Conservation (phyloP, 345 rosid genomes). For the Cardamine chenopodiifolia region DNA sequence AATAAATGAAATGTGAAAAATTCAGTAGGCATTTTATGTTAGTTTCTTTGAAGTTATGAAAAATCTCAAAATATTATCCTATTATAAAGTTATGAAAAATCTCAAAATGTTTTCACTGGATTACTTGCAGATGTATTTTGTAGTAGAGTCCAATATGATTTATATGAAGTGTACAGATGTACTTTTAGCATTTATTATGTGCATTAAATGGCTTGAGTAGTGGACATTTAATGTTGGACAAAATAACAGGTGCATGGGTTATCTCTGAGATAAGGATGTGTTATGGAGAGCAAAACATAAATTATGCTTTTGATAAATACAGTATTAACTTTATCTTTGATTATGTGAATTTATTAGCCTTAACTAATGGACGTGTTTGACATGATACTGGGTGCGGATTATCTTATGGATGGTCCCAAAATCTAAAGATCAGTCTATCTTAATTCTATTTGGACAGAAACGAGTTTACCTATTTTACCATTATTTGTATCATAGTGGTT, state of each 20-base stretch:
- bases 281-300: not conserved
- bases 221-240: constrained; percentile 16
- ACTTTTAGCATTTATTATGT: constrained; percentile 22
- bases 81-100: not conserved
- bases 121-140: constrained; percentile 25
- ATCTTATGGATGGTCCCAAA: not conserved
- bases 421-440: not conserved
- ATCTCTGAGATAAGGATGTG: constrained; percentile 18
- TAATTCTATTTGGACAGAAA: not conserved
- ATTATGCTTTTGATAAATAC: constrained; percentile 23
- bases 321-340: not conserved
- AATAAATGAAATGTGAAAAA: not conserved
- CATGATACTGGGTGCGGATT: constrained; percentile 1
- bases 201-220: constrained; percentile 18
- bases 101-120: constrained; percentile 1
- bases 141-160: not conserved
- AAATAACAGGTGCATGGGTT: constrained; percentile 26
- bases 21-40: not conserved
- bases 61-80: not conserved
- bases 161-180: not conserved
- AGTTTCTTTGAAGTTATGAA: not conserved
- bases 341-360: not conserved
- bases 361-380: constrained; percentile 12
- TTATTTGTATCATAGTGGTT: too few species aligned
- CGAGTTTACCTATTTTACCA: too few species aligned